phyloP scores from a whole-genome alignment of 371 early-diverging fungal genomes.

The Apophysomyces ossiformis region DNA sequence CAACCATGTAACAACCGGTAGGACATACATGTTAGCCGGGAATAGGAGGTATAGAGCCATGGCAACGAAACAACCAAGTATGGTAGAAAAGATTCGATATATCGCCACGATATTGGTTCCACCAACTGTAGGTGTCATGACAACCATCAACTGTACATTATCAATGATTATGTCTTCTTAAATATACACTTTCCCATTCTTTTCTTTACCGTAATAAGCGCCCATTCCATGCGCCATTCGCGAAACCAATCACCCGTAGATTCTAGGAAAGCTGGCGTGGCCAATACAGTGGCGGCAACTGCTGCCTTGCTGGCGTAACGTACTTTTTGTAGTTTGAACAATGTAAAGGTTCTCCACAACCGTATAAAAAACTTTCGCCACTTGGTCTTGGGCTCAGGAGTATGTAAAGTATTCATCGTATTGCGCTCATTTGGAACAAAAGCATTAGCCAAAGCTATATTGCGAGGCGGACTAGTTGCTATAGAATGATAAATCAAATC shows the following conservation, averaged over 20 bases:
- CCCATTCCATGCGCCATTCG: conserved; percentile 82
- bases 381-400: conserved; percentile 63
- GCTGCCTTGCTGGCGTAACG: conserved; percentile 77
- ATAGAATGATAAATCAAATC: neutral
- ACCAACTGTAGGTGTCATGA: conserved; percentile 92
- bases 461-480: neutral
- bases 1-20: conserved; percentile 66
- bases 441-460: conserved; percentile 15
- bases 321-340: conserved; percentile 67
- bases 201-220: conserved; percentile 68
- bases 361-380: conserved; percentile 56
- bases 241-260: conserved; percentile 59
- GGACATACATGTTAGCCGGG: conserved; percentile 51
- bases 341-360: conserved; percentile 61
- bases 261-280: conserved; percentile 72
- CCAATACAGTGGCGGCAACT: conserved; percentile 60
- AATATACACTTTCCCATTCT: neutral
- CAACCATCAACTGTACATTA: conserved; percentile 58
- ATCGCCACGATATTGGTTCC: conserved; percentile 76
- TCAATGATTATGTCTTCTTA: neutral
- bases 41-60: conserved; percentile 63
- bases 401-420: conserved; percentile 64
- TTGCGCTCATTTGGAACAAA: conserved; percentile 59
- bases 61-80: conserved; percentile 69
- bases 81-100: conserved; percentile 78